Evolutionary conservation across 83 land plant genomes (phyloP), one percentile per base, ranked within the genome.

Genomic region (Picea mariana): DNA sequence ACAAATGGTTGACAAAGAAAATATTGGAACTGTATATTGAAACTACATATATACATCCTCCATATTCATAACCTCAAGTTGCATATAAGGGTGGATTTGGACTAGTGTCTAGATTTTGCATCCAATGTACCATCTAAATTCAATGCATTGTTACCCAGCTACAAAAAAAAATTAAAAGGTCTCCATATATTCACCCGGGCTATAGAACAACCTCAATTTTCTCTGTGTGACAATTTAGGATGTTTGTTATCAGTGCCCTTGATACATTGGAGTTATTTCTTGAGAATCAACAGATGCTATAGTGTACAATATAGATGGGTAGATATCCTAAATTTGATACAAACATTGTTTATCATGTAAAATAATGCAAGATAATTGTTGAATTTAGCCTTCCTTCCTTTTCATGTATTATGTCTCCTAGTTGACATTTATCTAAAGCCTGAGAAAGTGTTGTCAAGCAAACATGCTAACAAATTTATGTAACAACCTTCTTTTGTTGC

Each of bases 391-490:
- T 96, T 75, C 81, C 87, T 58, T 91, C 94, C 85, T 92, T 96
- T 68, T 67, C 85, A 4, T 93, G 93, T 20, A 96, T 81, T 20
- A 93, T 40, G 62, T 90, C 86, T 42, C 98, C 96, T 6, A 96
- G 89, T 65, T 96, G 97, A 80, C 99, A 95, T 83, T 95, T 96
- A 76, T 95, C 98, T 13, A 96, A 82, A 20, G 94, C 96, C 97
- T 94, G 90, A 2, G 63, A 71, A 20, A 71, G 0, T 21, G 40
- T 71, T 20, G 40, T 1, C 40, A 38, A 40, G 40, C 49, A 71
- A 34, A 38, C 59, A 55, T 40, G 16, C 49, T 20, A 55, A 71
- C 18, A 71, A n/a, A 18, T 13, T 17, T 44, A 18, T 9, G n/a
- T 34, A 67, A 20, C 31, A 8, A 0, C 3, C 2, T 38, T 38